Percentiles rank a stretch among this genome's conserved stretches.
Conservation (phyloP, 129 eudicot genomes). For the Lonicera japonica region DNA sequence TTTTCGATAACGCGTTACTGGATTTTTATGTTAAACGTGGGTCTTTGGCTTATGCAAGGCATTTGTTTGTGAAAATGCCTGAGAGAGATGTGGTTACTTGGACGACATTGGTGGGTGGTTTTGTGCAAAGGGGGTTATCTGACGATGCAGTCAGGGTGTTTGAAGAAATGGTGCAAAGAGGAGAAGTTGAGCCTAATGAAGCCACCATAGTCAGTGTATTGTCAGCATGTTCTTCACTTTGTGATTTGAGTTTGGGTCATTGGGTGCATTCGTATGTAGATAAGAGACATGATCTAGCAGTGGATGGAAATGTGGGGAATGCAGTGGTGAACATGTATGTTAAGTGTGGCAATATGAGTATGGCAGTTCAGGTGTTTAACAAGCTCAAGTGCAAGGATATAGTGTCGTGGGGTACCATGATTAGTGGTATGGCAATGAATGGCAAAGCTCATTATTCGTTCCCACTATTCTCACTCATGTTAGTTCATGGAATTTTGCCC, state of each 20-base stretch:
- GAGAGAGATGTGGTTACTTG: conserved; percentile 34
- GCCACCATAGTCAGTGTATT: conserved; percentile 25
- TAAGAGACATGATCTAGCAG: conserved; percentile 13
- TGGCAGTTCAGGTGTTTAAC: conserved; percentile 19
- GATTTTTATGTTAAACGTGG: conserved; percentile 27
- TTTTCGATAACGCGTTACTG: conserved; percentile 24
- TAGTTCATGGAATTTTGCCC: conserved; percentile 26
- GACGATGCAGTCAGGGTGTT: conserved; percentile 16
- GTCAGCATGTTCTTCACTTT: conserved; percentile 26
- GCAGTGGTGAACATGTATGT: conserved; percentile 31
- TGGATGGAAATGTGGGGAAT: conserved; percentile 29
- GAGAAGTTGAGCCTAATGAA: conserved; percentile 26
- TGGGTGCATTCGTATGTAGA: conserved; percentile 18
- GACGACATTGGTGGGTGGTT: conserved; percentile 36
- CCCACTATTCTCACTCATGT: conserved; percentile 35
- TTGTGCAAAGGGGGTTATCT: conserved; percentile 19
- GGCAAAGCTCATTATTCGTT: conserved; percentile 15
- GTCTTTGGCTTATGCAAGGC: conserved; percentile 11
- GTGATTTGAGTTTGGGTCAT: conserved; percentile 26
- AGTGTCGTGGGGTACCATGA: conserved; percentile 27
- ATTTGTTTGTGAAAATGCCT: conserved; percentile 30
- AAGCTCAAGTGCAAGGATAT: conserved; percentile 17
- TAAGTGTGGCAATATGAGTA: conserved; percentile 27
- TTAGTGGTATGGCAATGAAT: conserved; percentile 33
- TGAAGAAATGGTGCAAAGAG: conserved; percentile 21